Evolutionary conservation across 768 basidiomycete genomes (phyloP), one percentile per base, ranked within the genome.

Genomic region (Russula abietina): DNA sequence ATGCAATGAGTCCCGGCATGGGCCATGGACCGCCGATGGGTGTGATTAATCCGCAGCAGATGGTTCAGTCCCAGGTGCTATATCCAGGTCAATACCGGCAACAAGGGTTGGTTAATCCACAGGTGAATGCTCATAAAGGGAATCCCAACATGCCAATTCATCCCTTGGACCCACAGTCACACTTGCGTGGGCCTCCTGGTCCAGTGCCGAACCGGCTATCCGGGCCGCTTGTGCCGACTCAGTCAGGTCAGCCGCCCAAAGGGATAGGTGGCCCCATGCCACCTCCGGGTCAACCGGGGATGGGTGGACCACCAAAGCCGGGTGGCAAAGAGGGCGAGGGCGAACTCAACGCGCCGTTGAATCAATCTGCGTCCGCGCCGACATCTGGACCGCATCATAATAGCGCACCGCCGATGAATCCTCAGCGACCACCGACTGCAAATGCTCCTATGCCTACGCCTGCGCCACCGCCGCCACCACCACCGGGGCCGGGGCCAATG

Each of bases 261-360:
- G n/a, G 26, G 33, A 66, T 60, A 46, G 62, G 58, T 12, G 62
- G 65, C 7, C 53, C 65, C 8, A 70, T 70, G 69, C 54, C 63
- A 1, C 70, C 70, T 24, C 70, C 70, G 41, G 66, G 66, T 10
- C 70, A 69, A 26, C 55, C 63, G 33, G 56, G 58, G 7, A 69
- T 65, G 62, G 50, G 39, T 43, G 65, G 65, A 17, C 65, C 61
- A 36, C 55, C 26, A 22, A 68, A 69, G 56, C 54, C 43, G 1
- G 57, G 57, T 22, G 45, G 24, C 19, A 65, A 68, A 46, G 55
- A 61, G 22, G 60, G 57, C 12, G 59, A 59, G n/a, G 59, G 58
- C 11, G 68, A 68, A 12, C 55, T 56, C 14, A 60, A 51, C 26
- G 19, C 48, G 24, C 30, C 61, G 22, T 4, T 46, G 22, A 59